Evolutionary conservation across 805 yeast genomes (phyloP).

Genomic region (Hanseniaspora hatyaiensis): DNA sequence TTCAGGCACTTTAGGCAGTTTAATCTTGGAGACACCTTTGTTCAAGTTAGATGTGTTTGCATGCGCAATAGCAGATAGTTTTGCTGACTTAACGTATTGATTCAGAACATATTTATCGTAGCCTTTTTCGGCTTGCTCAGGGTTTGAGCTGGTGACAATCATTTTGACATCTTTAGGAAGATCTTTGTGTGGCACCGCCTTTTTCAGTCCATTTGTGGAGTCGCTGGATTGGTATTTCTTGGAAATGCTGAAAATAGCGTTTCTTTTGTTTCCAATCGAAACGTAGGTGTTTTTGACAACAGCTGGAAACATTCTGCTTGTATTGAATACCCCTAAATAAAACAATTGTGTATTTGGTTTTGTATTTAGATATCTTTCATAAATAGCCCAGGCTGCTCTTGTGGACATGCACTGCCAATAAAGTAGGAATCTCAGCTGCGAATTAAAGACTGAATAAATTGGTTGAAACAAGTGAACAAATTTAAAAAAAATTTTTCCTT

Average conservation of each 20-base stretch:
- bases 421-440: too few species aligned
- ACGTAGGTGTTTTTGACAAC: too few species aligned
- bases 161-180: conserved; percentile 3
- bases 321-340: too few species aligned
- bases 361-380: too few species aligned
- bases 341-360: too few species aligned
- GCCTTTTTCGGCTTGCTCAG: background rate
- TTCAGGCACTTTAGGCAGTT: conserved; percentile 13
- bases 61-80: conserved; percentile 39
- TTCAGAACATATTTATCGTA: conserved; percentile 7
- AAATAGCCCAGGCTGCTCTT: too few species aligned
- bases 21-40: background rate
- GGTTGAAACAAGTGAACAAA: background rate
- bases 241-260: background rate
- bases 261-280: background rate
- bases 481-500: background rate
- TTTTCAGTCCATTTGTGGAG: background rate
- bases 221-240: background rate
- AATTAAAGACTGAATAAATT: too few species aligned
- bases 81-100: conserved; percentile 58
- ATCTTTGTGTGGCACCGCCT: conserved; percentile 11
- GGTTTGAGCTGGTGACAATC: conserved; percentile 6
- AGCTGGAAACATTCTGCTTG: too few species aligned
- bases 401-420: too few species aligned
- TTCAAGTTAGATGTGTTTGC: conserved; percentile 2